phyloP scores from a whole-genome alignment of 306 rosid species.

The Casuarina cunninghamiana region DNA sequence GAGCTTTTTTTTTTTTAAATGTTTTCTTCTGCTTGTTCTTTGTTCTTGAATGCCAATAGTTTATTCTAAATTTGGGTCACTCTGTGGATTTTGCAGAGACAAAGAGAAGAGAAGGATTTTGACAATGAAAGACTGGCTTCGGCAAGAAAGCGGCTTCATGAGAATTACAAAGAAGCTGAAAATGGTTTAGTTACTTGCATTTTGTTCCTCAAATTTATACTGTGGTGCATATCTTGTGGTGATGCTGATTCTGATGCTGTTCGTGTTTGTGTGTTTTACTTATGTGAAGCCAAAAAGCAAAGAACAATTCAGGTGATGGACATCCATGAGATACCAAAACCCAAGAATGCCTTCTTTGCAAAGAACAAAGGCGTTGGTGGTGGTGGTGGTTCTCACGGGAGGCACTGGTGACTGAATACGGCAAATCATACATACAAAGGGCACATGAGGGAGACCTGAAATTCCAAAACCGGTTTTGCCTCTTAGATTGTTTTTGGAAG shows the following conservation, averaged over 20 bases:
- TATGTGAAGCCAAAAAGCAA: conserved; percentile 87
- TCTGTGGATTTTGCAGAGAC: conserved; percentile 62
- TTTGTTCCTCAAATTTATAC: conserved; percentile 6
- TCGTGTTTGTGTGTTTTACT: conserved; percentile 30
- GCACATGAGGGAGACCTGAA: neutral
- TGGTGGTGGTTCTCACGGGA: conserved; percentile 68
- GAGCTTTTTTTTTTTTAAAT: neutral
- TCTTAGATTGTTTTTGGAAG: neutral
- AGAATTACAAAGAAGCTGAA: conserved; percentile 90
- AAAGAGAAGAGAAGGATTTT: conserved; percentile 66
- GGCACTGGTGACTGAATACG: conserved; percentile 70
- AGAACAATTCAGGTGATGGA: conserved; percentile 99
- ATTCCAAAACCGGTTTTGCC: conserved; percentile 13
- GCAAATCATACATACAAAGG: neutral
- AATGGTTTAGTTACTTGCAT: conserved; percentile 58
- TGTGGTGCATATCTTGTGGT: neutral
- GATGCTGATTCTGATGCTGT: conserved; percentile 26
- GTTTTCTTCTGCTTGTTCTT: neutral
- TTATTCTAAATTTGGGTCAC: neutral
- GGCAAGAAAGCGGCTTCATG: conserved; percentile 92
- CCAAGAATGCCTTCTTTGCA: conserved; percentile 81
- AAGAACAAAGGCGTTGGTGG: conserved; percentile 78
- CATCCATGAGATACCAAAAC: conserved; percentile 90
- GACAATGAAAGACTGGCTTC: conserved; percentile 68
- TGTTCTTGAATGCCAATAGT: neutral